Percentiles rank a stretch among this genome's conserved stretches.
phyloP scores from a whole-genome alignment of 140 eudicot genomes.

The Anethum foeniculum region DNA sequence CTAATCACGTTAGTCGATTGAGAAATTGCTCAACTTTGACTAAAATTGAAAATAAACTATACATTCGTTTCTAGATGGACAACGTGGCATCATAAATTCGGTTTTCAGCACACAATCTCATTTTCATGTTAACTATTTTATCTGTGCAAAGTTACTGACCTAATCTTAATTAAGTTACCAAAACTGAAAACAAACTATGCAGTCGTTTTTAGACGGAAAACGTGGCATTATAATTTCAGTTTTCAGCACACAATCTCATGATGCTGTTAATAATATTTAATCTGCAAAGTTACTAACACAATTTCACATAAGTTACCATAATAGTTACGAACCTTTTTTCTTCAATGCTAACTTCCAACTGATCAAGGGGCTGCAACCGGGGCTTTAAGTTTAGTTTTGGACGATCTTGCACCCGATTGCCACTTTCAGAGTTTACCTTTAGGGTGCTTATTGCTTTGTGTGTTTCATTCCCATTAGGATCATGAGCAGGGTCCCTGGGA shows the following conservation, averaged over 20 bases:
- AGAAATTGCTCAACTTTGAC: background rate
- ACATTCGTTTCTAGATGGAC: background rate
- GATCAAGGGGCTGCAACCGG: slow-evolving; percentile 56
- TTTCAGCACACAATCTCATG: background rate
- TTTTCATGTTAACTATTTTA: background rate
- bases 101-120: background rate
- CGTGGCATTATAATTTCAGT: background rate
- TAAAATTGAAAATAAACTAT: background rate
- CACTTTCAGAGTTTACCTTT: slow-evolving; percentile 30
- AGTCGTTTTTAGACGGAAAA: background rate
- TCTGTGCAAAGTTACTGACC: background rate
- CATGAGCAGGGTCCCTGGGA: slow-evolving; percentile 23
- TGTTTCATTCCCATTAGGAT: slow-evolving; percentile 10
- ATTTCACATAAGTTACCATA: background rate
- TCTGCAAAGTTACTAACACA: background rate
- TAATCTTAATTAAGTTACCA: background rate
- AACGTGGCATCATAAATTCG: background rate
- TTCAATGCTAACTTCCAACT: slow-evolving; percentile 39
- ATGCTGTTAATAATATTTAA: background rate
- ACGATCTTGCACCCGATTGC: slow-evolving; percentile 45
- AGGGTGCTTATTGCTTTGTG: slow-evolving; percentile 3
- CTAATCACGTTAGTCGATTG: background rate
- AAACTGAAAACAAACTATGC: background rate
- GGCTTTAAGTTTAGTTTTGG: slow-evolving; percentile 75
- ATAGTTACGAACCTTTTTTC: slow-evolving; percentile 42